Evolutionary conservation across 2,329 filamentous ascomycete genomes (phyloP), one percentile per base, ranked within the genome.

Genomic region (Penicillium sp.): DNA sequence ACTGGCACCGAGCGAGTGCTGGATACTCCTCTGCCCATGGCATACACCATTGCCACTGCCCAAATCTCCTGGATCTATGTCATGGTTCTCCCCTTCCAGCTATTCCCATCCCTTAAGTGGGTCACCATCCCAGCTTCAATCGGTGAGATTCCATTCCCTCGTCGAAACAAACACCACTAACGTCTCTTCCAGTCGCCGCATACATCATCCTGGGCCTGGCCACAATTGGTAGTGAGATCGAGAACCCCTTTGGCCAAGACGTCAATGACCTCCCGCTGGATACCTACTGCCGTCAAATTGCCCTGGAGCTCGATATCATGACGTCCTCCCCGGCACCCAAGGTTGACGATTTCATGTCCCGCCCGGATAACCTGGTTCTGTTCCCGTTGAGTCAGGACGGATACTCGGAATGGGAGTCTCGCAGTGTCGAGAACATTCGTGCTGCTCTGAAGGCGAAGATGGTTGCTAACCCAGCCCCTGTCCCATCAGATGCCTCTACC

Each of bases 11-110:
- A 93, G 64, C 85, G 89, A 54, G 84, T 95, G 18, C 81, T 92
- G 28, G 87, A 86, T 67, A 95, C 89, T 0, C 89, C 89, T 1
- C 79, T 95, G 0, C 89, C 89, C 2, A 80, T 89, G 48, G 89
- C 88, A 41, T 95, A 95, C 74, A 83, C 81, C 57, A 93, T 95
- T 61, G 82, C 88, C 61, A 91, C 93, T 66, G 83, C 84, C 18
- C 89, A 95, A 67, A 92, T 93, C 64, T 89, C 89, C 28, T 91
- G 87, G 82, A 80, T 90, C 44, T 95, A 93, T 71, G 83, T 93
- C 46, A 72, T 89, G 59, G 78, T 89, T 28, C 78, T 95, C 1
- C 89, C 89, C 5, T 93, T 93, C 77, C 89, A 95, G 72, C 81
- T 95, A 6, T 81, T 81, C 64, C 64, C 68, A 0, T 66, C 71